Conservation (phyloP, 352 stramenopile genomes). For the Pelagophyceae sp. region DNA sequence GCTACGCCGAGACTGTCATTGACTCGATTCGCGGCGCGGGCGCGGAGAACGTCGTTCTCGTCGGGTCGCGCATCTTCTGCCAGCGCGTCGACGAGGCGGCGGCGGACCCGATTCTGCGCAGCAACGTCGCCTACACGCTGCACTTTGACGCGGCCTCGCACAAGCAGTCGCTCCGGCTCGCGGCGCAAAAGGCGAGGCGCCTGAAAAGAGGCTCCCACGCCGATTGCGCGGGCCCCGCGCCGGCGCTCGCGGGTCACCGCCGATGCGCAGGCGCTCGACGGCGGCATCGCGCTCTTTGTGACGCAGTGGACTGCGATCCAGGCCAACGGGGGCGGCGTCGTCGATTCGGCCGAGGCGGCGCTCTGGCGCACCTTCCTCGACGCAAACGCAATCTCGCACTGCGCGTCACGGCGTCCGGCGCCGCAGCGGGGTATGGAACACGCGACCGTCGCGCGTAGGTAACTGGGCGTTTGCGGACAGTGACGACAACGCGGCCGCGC, state of each 20-base stretch:
- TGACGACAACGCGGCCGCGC: too few relatives aligned
- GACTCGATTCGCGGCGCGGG: not conserved
- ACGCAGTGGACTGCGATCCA: not conserved
- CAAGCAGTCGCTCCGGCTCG: not conserved
- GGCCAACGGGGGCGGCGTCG: not conserved
- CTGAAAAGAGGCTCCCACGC: not conserved
- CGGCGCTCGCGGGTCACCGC: not conserved
- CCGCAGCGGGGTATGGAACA: too few relatives aligned
- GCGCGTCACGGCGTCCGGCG: too few relatives aligned
- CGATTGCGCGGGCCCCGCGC: not conserved
- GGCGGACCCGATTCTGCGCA: not conserved
- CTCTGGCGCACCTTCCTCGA: not conserved
- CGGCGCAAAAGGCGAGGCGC: not conserved
- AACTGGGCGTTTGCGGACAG: too few relatives aligned
- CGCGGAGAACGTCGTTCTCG: not conserved
- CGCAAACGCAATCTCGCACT: not conserved
- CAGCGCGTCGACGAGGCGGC: not conserved
- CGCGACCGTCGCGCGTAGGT: too few relatives aligned
- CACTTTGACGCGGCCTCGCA: constrained; percentile 1
- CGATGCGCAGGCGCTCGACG: not conserved
- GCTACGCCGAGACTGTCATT: constrained; percentile 1
- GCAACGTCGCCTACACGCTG: not conserved
- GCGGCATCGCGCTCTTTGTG: not conserved
- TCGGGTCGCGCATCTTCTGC: not conserved
- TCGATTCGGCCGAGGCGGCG: not conserved